These are phyloP conservation scores for Vicia sativa DNA, from an alignment of 306 rosid species.

Conservation along the genomic window DNA sequence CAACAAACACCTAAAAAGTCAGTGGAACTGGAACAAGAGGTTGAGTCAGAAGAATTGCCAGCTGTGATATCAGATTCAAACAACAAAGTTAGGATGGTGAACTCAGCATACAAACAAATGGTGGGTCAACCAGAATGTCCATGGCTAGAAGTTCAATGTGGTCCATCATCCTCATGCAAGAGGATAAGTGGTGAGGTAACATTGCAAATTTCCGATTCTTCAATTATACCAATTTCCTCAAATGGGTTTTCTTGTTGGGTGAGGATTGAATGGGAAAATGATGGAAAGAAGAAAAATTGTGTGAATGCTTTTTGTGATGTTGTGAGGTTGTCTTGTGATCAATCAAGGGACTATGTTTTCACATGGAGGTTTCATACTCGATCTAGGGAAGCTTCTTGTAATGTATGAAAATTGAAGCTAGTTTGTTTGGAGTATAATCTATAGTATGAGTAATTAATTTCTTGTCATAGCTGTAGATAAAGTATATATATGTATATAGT, in stretches of 20 bases:
- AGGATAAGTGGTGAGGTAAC: conserved; percentile 84
- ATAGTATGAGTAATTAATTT: neutral
- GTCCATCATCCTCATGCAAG: conserved; percentile 36
- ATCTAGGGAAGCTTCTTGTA: conserved; percentile 54
- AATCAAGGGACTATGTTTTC: conserved; percentile 71
- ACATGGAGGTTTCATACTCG: conserved; percentile 87
- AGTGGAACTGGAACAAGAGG: conserved; percentile 65
- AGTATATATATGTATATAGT: neutral
- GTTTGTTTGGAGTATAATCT: conserved; percentile 17
- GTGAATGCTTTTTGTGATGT: conserved; percentile 80
- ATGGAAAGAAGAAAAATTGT: conserved; percentile 47
- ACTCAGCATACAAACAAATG: conserved; percentile 85
- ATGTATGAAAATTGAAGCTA: conserved; percentile 39
- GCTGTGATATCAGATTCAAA: conserved; percentile 79
- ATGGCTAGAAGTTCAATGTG: conserved; percentile 74
- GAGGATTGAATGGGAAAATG: conserved; percentile 75
- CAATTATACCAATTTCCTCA: conserved; percentile 55
- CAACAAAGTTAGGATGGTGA: conserved; percentile 74
- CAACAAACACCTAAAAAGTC: conserved; percentile 43
- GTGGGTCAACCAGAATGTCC: conserved; percentile 89
- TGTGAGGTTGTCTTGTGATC: conserved; percentile 55
- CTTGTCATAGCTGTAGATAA: conserved; percentile 2
- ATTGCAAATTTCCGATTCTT: conserved; percentile 53
- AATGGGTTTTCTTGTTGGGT: conserved; percentile 92
- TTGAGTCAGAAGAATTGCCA: conserved; percentile 72